Evolutionary conservation across 192 early-diverging fungal genomes (phyloP), one percentile per base, ranked within the genome.

Genomic region (Coemansia sp.): DNA sequence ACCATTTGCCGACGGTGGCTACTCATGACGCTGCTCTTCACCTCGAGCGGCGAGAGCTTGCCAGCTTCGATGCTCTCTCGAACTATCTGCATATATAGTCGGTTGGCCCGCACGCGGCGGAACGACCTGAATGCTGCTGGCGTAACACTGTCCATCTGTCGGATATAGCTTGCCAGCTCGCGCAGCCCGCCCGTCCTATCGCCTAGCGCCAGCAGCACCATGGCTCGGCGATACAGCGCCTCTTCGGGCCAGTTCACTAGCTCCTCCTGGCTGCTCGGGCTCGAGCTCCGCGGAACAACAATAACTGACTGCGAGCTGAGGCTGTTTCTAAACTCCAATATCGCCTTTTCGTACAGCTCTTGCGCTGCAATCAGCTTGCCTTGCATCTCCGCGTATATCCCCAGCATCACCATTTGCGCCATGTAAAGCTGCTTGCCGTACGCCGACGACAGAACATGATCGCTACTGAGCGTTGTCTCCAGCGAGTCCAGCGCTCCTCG

Each of bases 211-310:
- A 80, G 44, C 32, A 70, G 53, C 43, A 89, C 60, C 64, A 91
- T 73, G 6, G 83, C 69, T 3, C 82, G 83, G 27, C 88, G 86
- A 72, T 91, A 93, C 65, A 93, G 69, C 16, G 87, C 87, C 62
- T 89, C 84, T 60, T 93, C 90, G 10, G 83, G 67, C 89, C 91
- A 91, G 53, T 87, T 79, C 11, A 80, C 59, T 30, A 89, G 74
- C 61, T 91, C 87, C 50, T 84, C 81, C 10, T 76, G 50, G 47
- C 64, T 56, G 53, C 79, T 80, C 2, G 52, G 12, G 37, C 61
- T 60, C 61, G 44, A 80, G 61, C 52, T 82, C 37, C 69, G 80
- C 50, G 63, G 81, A 62, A 83, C 76, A 6, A 83, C 72, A 16
- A 83, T 61, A 8, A 67, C 72, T 5, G 81, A 58, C 53, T 75